Percentiles rank a stretch among this genome's conserved stretches.
Evolutionary conservation across 495 filamentous ascomycete genomes (phyloP).

Genomic region (Xylaria venustula): DNA sequence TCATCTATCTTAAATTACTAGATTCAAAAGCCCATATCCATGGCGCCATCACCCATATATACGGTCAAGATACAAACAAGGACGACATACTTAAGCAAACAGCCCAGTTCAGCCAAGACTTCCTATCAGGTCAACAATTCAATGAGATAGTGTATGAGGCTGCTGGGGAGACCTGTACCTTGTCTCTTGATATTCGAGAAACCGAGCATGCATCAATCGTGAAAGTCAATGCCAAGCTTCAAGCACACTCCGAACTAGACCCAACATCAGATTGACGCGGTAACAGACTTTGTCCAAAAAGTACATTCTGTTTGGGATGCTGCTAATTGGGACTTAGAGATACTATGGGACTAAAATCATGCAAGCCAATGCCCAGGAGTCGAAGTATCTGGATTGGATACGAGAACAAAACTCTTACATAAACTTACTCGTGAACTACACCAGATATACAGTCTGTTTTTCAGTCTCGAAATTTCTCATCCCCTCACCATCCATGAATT

Average conservation of each 20-base stretch:
- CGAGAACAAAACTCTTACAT: too few species aligned
- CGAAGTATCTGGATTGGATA: too few species aligned
- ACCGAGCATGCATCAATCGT: background rate
- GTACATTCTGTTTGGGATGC: too few species aligned
- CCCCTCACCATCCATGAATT: background rate
- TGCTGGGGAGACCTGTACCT: background rate
- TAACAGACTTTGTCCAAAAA: too few species aligned
- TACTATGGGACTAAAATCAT: too few species aligned
- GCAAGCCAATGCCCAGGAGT: too few species aligned
- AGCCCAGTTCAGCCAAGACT: background rate
- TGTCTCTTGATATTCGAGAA: background rate
- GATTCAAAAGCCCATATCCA: background rate
- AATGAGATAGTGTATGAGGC: background rate
- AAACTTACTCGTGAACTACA: background rate
- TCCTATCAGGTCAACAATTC: background rate
- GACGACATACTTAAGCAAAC: background rate
- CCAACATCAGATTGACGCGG: background rate
- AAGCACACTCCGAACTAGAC: background rate
- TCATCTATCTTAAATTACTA: background rate
- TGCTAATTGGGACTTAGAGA: too few species aligned
- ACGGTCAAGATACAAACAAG: background rate
- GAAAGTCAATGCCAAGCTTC: background rate
- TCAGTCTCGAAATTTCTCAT: background rate
- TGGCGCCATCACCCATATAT: background rate
- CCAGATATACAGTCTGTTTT: background rate